phyloP scores from a whole-genome alignment of 768 basidiomycete species.

The Leccinum uliginosum region DNA sequence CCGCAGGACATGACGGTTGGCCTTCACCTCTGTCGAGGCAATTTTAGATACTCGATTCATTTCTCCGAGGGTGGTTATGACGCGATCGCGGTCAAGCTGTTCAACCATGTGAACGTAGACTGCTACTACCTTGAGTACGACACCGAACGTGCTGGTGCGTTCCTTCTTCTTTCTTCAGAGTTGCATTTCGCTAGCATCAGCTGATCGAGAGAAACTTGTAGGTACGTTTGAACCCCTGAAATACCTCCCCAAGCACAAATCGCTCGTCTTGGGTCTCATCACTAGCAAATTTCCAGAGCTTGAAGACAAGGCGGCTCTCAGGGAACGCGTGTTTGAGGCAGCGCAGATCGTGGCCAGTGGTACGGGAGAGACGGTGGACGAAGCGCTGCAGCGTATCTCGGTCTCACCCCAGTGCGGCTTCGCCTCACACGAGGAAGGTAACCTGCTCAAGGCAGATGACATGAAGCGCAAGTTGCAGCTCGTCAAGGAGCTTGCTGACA shows the following conservation, averaged over 20 bases:
- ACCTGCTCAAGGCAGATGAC: constrained; percentile 34
- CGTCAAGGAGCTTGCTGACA: constrained; percentile 33
- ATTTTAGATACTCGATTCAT: constrained; percentile 30
- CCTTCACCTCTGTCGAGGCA: constrained; percentile 43
- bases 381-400: constrained; percentile 36
- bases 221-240: constrained; percentile 32
- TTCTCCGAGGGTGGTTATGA: constrained; percentile 47
- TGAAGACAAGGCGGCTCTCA: constrained; percentile 39
- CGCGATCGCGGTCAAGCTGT: constrained; percentile 40
- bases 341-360: constrained; percentile 41
- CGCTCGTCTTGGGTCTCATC: constrained; percentile 39
- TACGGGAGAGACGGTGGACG: constrained; percentile 32
- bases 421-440: constrained; percentile 44
- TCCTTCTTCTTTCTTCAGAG: background rate
- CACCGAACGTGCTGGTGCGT: constrained; percentile 41
- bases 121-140: constrained; percentile 47
- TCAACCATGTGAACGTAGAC: constrained; percentile 42
- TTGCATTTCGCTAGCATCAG: too few relatives aligned
- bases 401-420: constrained; percentile 53
- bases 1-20: constrained; percentile 38
- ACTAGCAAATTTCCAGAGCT: constrained; percentile 41
- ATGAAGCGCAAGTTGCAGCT: constrained; percentile 30
- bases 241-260: constrained; percentile 33
- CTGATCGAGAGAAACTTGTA: background rate
- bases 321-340: constrained; percentile 38